phyloP scores from a whole-genome alignment of 176 grass and related monocot species.

The Triticum dicoccoides region DNA sequence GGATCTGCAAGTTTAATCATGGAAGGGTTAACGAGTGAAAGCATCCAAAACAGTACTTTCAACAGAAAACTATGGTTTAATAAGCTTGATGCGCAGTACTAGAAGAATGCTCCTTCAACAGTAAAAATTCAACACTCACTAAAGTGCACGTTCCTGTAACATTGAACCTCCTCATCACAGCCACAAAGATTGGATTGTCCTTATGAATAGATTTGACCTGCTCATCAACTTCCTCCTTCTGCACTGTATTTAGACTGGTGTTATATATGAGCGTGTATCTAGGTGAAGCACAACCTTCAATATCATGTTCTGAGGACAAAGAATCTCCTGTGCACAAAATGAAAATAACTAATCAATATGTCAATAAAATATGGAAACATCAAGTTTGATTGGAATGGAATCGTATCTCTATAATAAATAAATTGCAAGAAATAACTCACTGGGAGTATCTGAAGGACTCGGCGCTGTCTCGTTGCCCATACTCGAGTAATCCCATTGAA shows the following conservation, averaged over 20 bases:
- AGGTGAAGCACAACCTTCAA: not conserved
- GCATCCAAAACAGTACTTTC: not conserved
- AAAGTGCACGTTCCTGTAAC: not conserved
- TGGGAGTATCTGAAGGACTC: not conserved
- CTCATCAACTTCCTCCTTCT: not conserved
- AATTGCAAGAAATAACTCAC: not conserved
- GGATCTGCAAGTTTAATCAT: not conserved
- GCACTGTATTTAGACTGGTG: not conserved
- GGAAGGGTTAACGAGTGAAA: not conserved
- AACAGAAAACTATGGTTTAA: not conserved
- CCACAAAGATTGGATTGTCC: slow-evolving; percentile 8
- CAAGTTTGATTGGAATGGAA: not conserved
- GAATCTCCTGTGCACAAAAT: not conserved
- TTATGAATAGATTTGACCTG: not conserved
- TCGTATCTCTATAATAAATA: not conserved
- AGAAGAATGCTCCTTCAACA: not conserved
- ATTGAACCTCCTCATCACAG: slow-evolving; percentile 6
- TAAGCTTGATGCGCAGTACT: not conserved
- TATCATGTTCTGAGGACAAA: not conserved
- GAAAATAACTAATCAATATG: not conserved
- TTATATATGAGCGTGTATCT: not conserved
- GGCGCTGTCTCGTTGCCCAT: not conserved
- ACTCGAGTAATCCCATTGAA: slow-evolving; percentile 8
- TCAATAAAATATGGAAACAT: not conserved
- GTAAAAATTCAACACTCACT: not conserved